Conservation (phyloP, 306 rosid species). For the Aeschynomene evenia region DNA sequence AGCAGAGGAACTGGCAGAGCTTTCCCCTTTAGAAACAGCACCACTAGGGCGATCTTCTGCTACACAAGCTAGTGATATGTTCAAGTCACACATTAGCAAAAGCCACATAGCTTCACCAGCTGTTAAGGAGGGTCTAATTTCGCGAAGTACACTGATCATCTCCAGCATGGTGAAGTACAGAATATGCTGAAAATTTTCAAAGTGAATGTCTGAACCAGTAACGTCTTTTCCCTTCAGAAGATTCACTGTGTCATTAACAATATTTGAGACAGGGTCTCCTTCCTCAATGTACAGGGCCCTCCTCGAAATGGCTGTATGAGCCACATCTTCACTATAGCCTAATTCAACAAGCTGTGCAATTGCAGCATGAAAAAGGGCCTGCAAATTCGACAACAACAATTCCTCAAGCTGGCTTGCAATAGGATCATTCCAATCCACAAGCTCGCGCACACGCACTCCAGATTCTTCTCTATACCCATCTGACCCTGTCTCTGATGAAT, state of each 20-base stretch:
- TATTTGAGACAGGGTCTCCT: conserved; percentile 45
- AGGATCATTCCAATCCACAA: conserved; percentile 59
- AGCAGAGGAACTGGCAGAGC: conserved; percentile 1
- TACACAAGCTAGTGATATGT: conserved; percentile 54
- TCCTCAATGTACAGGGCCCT: conserved; percentile 42
- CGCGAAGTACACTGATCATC: conserved; percentile 57
- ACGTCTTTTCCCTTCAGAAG: conserved; percentile 34
- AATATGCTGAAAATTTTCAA: conserved; percentile 48
- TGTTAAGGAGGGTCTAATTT: conserved; percentile 58
- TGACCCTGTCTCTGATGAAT: conserved; percentile 6
- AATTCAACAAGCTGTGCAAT: conserved; percentile 39
- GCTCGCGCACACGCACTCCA: conserved; percentile 23
- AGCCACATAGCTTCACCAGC: conserved; percentile 74
- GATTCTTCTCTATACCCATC: conserved; percentile 26
- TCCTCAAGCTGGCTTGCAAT: conserved; percentile 51
- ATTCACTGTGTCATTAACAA: conserved; percentile 39
- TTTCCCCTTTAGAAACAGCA: conserved; percentile 33
- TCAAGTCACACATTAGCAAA: conserved; percentile 59
- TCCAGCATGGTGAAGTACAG: conserved; percentile 54
- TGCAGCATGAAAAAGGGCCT: conserved; percentile 46
- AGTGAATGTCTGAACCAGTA: conserved; percentile 14
- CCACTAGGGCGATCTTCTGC: conserved; percentile 32
- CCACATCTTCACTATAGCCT: conserved; percentile 51
- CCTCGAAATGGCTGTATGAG: conserved; percentile 45
- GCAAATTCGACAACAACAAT: conserved; percentile 46